Evolutionary conservation across 2,329 filamentous ascomycete genomes (phyloP), one percentile per base, ranked within the genome.

Genomic region (Lachnum nothofagi): DNA sequence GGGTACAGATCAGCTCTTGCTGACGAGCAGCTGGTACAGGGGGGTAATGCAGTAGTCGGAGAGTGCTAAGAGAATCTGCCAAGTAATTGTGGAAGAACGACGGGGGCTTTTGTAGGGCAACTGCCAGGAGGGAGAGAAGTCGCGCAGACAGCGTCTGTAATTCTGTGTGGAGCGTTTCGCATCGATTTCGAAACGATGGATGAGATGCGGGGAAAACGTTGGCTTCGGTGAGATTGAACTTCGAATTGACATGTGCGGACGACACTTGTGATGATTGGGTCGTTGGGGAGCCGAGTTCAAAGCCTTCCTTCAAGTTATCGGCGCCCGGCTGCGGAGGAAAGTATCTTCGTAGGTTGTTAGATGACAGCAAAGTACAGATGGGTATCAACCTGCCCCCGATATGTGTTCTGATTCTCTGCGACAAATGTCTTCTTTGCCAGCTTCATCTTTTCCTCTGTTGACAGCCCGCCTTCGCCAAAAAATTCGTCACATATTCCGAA

Each of bases 301-400:
- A 73, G 1, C 71, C 71, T 55, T 73, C 71, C 55, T 74, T 74
- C 4, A 73, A 58, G 34, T 74, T 74, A 23, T 69, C 62, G 25
- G 50, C 45, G 23, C 66, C 65, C 3, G 65, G 64, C 53, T 72
- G 69, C 0, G 65, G 61, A 5, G 72, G 72, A 42, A 74, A 74
- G 53, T 73, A 73, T 46, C 71, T 71, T 46, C 3, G 29, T 20
- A 1, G 14, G 7, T 20, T 29, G 25, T 50, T 37, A 48, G 27
- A 8, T 14, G 7, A 22, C 43, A 35, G 38, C n/a, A 6, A 27
- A 9, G 27, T 38, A 16, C 20, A 14, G 12, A 33, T 20, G 20
- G 3, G 22, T n/a, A 17, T 19, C 3, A 22, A 51, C 50, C 43
- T 58, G 67, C 68, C 71, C 66, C 51, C 71, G 62, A 53, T 73